phyloP scores from a whole-genome alignment of 192 early-diverging fungal species.

The Coemansia sp. region DNA sequence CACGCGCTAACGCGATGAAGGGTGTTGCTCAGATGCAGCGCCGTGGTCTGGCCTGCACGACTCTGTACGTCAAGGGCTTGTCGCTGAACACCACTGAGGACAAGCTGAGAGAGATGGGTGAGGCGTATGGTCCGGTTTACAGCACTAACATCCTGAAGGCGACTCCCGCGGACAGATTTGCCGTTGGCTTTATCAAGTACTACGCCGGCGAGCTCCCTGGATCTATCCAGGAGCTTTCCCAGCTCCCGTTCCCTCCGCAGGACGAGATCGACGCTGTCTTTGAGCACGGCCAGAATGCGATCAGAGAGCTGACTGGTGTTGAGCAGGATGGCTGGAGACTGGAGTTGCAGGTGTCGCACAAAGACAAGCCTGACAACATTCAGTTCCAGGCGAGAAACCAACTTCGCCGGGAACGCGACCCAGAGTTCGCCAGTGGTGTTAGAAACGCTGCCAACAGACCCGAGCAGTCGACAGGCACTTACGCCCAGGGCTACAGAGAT shows the following conservation, averaged over 20 bases:
- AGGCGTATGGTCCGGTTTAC: conserved; percentile 33
- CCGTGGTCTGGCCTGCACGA: conserved; percentile 33
- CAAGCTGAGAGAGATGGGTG: conserved; percentile 16
- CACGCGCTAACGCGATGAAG: conserved; percentile 22
- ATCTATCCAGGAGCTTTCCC: conserved; percentile 36
- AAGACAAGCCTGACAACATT: conserved; percentile 39
- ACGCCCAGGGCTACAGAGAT: conserved; percentile 30
- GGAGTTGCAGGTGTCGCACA: conserved; percentile 6
- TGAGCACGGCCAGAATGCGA: conserved; percentile 13
- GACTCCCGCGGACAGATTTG: background rate
- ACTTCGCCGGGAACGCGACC: conserved; percentile 20
- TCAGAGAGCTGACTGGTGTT: conserved; percentile 13
- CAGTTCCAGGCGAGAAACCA: conserved; percentile 36
- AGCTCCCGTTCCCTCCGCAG: conserved; percentile 17
- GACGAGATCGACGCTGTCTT: conserved; percentile 25
- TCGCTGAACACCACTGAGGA: conserved; percentile 16
- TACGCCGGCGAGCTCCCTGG: conserved; percentile 35
- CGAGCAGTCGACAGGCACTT: conserved; percentile 6
- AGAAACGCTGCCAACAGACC: too few relatives aligned
- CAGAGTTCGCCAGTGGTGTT: background rate
- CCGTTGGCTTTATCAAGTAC: conserved; percentile 39
- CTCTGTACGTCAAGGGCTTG: conserved; percentile 30
- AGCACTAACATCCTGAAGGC: conserved; percentile 11
- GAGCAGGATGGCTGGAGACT: conserved; percentile 12
- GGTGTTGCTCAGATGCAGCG: conserved; percentile 16